Conservation (phyloP, 108 stramenopile species). For the Fragilaria radians region DNA sequence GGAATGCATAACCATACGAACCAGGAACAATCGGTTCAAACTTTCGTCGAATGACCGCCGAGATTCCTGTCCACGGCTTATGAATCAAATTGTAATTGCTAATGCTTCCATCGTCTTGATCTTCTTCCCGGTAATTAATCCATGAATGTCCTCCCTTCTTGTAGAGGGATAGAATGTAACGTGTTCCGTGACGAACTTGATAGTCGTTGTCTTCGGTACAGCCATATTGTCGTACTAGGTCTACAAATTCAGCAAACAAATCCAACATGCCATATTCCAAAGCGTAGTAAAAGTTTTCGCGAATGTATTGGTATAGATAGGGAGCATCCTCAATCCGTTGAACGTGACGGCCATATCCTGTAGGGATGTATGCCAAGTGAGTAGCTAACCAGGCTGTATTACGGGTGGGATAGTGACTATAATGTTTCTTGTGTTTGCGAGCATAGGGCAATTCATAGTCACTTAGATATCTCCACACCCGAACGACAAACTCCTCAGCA, state of each 20-base stretch:
- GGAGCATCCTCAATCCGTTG: conserved; percentile 4
- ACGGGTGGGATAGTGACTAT: not conserved
- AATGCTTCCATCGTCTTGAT: not conserved
- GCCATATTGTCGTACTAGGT: conserved; percentile 4
- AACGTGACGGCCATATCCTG: conserved; percentile 12
- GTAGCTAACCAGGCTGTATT: conserved; percentile 5
- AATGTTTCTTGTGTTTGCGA: not conserved
- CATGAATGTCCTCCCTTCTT: not conserved
- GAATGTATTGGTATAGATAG: conserved; percentile 10
- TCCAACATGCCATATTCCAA: conserved; percentile 2
- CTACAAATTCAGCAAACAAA: conserved; percentile 10
- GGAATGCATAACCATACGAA: conserved; percentile 12
- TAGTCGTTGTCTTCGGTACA: conserved; percentile 12
- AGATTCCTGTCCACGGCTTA: conserved; percentile 11
- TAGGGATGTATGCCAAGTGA: conserved; percentile 7
- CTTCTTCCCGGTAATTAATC: conserved; percentile 5
- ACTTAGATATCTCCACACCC: conserved; percentile 2
- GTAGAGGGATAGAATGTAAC: conserved; percentile 3
- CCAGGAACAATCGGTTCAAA: conserved; percentile 13
- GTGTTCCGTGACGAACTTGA: conserved; percentile 10
- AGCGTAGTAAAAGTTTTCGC: conserved; percentile 11
- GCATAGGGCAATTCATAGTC: conserved; percentile 1
- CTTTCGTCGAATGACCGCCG: conserved; percentile 2
- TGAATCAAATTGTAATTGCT: conserved; percentile 8
- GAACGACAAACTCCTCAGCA: conserved; percentile 4